phyloP scores from a whole-genome alignment of 2,329 filamentous ascomycete genomes.

The Penicillium sp. region DNA sequence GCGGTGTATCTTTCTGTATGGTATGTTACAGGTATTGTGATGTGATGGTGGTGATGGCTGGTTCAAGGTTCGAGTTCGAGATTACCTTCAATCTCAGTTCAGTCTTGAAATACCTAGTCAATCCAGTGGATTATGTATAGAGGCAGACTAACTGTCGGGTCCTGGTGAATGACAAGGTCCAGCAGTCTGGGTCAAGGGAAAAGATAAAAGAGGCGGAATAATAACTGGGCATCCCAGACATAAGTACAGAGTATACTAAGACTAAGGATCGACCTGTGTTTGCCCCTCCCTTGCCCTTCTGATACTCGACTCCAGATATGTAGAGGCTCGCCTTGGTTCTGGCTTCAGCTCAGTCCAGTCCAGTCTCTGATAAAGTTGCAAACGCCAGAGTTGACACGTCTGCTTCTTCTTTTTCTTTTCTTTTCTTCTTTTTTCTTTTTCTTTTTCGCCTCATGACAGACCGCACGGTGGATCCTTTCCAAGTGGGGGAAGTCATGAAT shows the following conservation, averaged over 20 bases:
- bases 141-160: too few relatives aligned
- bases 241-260: background rate
- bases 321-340: background rate
- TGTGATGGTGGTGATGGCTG: background rate
- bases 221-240: conserved; percentile 7
- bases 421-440: conserved; percentile 10
- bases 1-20: background rate
- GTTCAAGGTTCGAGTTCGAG: background rate
- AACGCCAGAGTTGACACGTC: conserved; percentile 26
- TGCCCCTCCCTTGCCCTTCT: conserved; percentile 20
- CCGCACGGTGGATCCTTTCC: background rate
- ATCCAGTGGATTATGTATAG: too few relatives aligned
- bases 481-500: background rate
- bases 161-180: conserved; percentile 9
- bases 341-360: background rate
- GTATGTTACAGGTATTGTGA: background rate
- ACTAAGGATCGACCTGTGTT: conserved; percentile 16
- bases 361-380: background rate
- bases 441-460: conserved; percentile 9
- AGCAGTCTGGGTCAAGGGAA: conserved; percentile 5
- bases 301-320: background rate
- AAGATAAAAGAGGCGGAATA: conserved; percentile 4
- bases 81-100: background rate
- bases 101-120: background rate
- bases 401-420: conserved; percentile 18